Conservation (phyloP, 192 early-diverging fungal species). For the Kappamyces sp. region DNA sequence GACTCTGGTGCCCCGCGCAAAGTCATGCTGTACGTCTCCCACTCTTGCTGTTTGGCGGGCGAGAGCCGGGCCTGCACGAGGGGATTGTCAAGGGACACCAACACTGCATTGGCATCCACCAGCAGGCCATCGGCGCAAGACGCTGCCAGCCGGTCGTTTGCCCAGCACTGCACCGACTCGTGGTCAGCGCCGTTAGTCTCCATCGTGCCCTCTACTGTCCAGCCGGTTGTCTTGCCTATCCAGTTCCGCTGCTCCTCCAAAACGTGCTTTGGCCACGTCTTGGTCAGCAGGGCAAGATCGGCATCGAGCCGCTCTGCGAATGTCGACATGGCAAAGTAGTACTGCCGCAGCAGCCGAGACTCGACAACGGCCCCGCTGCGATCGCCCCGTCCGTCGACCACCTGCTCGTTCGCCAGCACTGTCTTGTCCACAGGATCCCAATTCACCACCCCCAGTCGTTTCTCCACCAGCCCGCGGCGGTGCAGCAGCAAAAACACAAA, state of each 20-base stretch:
- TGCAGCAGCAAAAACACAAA: slow-evolving; percentile 75
- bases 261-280: slow-evolving; percentile 86
- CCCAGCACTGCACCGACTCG: too few species aligned
- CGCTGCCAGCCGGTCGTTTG: too few species aligned
- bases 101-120: too few species aligned
- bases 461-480: slow-evolving; percentile 74
- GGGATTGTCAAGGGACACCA: too few species aligned
- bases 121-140: too few species aligned
- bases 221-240: slow-evolving; percentile 42
- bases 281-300: slow-evolving; percentile 55
- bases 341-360: slow-evolving; percentile 75
- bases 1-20: too few species aligned
- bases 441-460: slow-evolving; percentile 85
- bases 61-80: too few species aligned
- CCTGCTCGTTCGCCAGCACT: slow-evolving; percentile 92
- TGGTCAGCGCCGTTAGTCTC: too few species aligned
- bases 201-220: too few species aligned
- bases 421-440: slow-evolving; percentile 97
- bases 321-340: slow-evolving; percentile 85
- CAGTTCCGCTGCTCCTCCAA: slow-evolving; percentile 86
- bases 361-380: slow-evolving; percentile 89
- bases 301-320: slow-evolving; percentile 61
- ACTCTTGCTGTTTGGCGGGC: too few species aligned
- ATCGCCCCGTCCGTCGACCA: slow-evolving; percentile 76
- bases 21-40: too few species aligned